phyloP scores from a whole-genome alignment of 306 rosid genomes.

The peach (Prunus persica) region Prunus_persica_NCBIv2 NC_034009.1:33583001-33583500 shows the following conservation, averaged over 20 bases:
- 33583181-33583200: conserved; percentile 82
- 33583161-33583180: conserved; percentile 90
- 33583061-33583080: not conserved
- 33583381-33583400: conserved; percentile 99
- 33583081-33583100: conserved; percentile 21
- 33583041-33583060: not conserved
- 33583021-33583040: not conserved
- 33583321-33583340: conserved; percentile 91
- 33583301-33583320: conserved; percentile 90
- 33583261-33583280: not conserved
- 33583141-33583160: conserved; percentile 80
- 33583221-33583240: conserved; percentile 34
- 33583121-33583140: conserved; percentile 80
- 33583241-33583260: conserved; percentile 19
- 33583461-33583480: not conserved
- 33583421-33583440: conserved; percentile 13
- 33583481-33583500: conserved; percentile 59
- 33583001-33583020: conserved; percentile 11
- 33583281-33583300: conserved; percentile 30
- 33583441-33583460: not conserved
- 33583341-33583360: conserved; percentile 76
- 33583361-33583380: conserved; percentile 89
- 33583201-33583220: conserved; percentile 87
- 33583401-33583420: conserved; percentile 19
- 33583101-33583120: conserved; percentile 81